Evolutionary conservation across 148 eudicot species (phyloP).

Genomic region (Vaccinium myrtillus): DNA sequence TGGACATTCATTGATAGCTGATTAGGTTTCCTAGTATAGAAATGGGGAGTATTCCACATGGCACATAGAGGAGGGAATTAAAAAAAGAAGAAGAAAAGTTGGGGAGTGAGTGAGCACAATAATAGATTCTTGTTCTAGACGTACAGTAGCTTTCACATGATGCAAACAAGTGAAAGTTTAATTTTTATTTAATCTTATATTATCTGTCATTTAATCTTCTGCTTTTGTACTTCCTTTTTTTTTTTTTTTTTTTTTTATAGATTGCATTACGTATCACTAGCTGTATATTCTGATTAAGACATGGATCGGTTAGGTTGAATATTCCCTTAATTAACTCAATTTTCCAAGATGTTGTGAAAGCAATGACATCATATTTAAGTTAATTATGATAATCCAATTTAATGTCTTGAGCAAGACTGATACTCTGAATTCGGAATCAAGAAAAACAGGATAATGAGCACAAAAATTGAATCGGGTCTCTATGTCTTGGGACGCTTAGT

Average conservation of each 20-base stretch:
- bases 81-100: neutral
- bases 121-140: neutral
- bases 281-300: neutral
- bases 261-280: neutral
- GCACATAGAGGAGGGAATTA: neutral
- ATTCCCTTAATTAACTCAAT: neutral
- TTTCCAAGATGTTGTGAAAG: slow-evolving; percentile 9
- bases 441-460: too few species aligned
- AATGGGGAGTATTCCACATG: neutral
- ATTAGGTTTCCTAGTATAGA: neutral
- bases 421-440: too few species aligned
- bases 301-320: neutral
- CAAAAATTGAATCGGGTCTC: too few species aligned
- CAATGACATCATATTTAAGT: neutral
- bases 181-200: neutral
- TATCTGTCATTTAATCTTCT: neutral
- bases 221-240: neutral
- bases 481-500: too few species aligned
- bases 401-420: too few species aligned
- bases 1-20: neutral
- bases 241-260: neutral
- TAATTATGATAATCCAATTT: neutral
- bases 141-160: neutral
- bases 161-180: neutral
- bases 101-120: neutral